Percentiles rank a stretch among this genome's conserved stretches.
Evolutionary conservation across 345 rosid genomes (phyloP).

Genomic region (Citrus sinensis): DNA sequence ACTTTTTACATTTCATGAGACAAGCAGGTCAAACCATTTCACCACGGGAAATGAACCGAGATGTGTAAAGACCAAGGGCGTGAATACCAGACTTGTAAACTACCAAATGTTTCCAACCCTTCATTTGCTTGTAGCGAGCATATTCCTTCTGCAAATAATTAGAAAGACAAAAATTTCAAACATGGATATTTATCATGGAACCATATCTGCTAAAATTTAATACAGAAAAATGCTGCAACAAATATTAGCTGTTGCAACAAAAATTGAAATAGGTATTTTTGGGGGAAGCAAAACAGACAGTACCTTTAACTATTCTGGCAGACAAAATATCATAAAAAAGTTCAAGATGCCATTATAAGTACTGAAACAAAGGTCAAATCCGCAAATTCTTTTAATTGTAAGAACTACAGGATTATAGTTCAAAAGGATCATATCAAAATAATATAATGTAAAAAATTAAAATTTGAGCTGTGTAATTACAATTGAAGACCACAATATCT

Average conservation of each 20-base stretch:
- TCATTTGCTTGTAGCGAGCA: conserved; percentile 43
- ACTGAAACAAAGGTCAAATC: neutral
- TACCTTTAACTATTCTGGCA: neutral
- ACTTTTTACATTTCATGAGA: conserved; percentile 1
- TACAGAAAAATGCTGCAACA: neutral
- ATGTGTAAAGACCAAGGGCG: conserved; percentile 58
- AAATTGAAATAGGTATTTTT: neutral
- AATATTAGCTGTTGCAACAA: neutral
- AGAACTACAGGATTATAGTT: neutral
- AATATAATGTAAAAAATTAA: neutral
- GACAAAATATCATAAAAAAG: neutral
- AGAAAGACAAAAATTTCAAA: neutral
- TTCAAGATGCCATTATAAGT: neutral
- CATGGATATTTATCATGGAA: neutral
- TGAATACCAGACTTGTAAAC: conserved; percentile 65
- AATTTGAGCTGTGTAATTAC: neutral
- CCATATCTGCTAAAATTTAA: neutral
- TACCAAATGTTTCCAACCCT: conserved; percentile 52
- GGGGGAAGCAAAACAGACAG: neutral
- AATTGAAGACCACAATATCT: neutral
- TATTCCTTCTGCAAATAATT: conserved; percentile 49
- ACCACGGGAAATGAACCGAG: conserved; percentile 46
- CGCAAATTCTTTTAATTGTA: neutral
- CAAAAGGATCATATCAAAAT: neutral
- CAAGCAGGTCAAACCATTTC: conserved; percentile 44